A percentile compares a stretch with the other conserved stretches of the same genome.
These are phyloP conservation scores for Parastagonospora avenae DNA, from an alignment of 2,329 filamentous ascomycete species.

Conservation along the genomic window DNA sequence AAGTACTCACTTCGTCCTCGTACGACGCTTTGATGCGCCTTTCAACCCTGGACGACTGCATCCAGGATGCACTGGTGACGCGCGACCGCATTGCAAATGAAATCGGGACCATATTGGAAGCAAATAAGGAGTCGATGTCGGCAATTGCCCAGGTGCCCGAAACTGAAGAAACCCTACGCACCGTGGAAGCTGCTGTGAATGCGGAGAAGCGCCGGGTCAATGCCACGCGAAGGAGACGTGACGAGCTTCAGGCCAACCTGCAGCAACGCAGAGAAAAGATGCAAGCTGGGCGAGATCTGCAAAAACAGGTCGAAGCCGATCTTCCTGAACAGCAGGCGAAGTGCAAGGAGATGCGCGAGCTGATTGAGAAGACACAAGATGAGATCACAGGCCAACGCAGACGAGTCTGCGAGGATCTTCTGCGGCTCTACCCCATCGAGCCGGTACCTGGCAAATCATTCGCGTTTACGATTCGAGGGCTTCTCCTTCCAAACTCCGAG, in stretches of 20 bases:
- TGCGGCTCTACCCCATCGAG: slow-evolving; percentile 79
- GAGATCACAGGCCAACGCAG: slow-evolving; percentile 84
- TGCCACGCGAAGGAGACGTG: slow-evolving; percentile 64
- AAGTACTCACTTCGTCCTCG: slow-evolving; percentile 70
- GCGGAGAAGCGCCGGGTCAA: slow-evolving; percentile 71
- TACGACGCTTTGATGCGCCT: slow-evolving; percentile 89
- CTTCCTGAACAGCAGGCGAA: slow-evolving; percentile 58
- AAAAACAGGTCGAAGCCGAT: slow-evolving; percentile 64
- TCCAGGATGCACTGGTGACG: slow-evolving; percentile 85
- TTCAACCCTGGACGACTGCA: slow-evolving; percentile 85
- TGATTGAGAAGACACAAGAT: slow-evolving; percentile 64
- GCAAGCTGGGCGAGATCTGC: slow-evolving; percentile 62
- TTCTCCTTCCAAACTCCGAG: slow-evolving; percentile 79
- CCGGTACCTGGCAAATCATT: slow-evolving; percentile 68
- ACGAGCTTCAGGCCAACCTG: slow-evolving; percentile 72
- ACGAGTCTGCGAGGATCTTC: slow-evolving; percentile 83
- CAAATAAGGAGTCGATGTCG: slow-evolving; percentile 46
- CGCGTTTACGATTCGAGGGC: slow-evolving; percentile 79
- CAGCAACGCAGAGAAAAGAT: slow-evolving; percentile 71
- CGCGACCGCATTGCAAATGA: slow-evolving; percentile 76
- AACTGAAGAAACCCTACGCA: slow-evolving; percentile 51
- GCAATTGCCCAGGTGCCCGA: slow-evolving; percentile 48
- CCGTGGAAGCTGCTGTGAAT: slow-evolving; percentile 59
- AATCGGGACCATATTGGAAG: slow-evolving; percentile 63
- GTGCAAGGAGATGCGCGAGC: slow-evolving; percentile 58